Conservation (phyloP, 306 rosid species). For the Fagus crenata region DNA sequence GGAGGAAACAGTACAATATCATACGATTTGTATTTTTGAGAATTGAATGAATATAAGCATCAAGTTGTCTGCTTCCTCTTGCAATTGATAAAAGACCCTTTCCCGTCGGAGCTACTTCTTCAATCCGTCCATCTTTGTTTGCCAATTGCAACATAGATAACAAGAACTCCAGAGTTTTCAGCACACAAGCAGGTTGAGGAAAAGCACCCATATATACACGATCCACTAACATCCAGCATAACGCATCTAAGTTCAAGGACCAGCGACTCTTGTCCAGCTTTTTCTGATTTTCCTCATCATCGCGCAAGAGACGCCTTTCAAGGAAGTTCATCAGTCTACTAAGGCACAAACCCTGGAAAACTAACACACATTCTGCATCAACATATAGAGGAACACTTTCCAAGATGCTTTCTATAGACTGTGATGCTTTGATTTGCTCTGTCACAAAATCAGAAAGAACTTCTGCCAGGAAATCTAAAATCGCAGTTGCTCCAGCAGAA, state of each 20-base stretch:
- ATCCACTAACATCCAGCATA: slow-evolving; percentile 96
- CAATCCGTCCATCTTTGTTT: slow-evolving; percentile 97
- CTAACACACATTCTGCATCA: slow-evolving; percentile 77
- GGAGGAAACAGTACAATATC: slow-evolving; percentile 92
- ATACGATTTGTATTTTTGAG: slow-evolving; percentile 89
- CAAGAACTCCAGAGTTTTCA: slow-evolving; percentile 91
- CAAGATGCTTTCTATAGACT: slow-evolving; percentile 74
- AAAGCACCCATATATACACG: slow-evolving; percentile 98
- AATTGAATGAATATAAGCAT: slow-evolving; percentile 89
- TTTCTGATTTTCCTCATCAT: slow-evolving; percentile 95
- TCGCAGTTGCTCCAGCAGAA: slow-evolving; percentile 94
- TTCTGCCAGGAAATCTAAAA: slow-evolving; percentile 93
- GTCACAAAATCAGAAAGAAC: slow-evolving; percentile 93
- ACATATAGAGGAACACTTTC: slow-evolving; percentile 81
- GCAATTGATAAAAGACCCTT: slow-evolving; percentile 84
- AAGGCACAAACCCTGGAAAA: slow-evolving; percentile 95
- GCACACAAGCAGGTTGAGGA: slow-evolving; percentile 82
- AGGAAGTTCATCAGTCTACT: slow-evolving; percentile 91
- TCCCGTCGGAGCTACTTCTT: slow-evolving; percentile 87
- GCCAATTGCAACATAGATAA: slow-evolving; percentile 96
- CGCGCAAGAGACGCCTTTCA: slow-evolving; percentile 95
- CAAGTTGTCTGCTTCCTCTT: slow-evolving; percentile 95
- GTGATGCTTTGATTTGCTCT: slow-evolving; percentile 85
- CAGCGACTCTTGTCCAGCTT: slow-evolving; percentile 94
- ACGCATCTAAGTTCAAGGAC: slow-evolving; percentile 90